phyloP scores from a whole-genome alignment of 768 basidiomycete species.

The Pleurotus sapidus region DNA sequence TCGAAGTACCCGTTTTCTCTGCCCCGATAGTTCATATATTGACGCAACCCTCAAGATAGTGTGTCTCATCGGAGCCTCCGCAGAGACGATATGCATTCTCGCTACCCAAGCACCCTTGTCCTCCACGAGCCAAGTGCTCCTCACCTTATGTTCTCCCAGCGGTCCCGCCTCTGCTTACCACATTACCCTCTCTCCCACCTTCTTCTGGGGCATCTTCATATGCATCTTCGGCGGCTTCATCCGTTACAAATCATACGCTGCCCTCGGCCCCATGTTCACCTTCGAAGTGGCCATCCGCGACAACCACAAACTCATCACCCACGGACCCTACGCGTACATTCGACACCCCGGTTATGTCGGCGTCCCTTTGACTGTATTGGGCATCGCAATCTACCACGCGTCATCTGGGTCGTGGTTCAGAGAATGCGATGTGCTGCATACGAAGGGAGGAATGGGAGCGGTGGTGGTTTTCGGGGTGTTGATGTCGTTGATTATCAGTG shows the following conservation, averaged over 20 bases:
- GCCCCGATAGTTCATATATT: background rate
- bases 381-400: constrained; percentile 32
- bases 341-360: constrained; percentile 53
- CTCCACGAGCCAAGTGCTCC: constrained; percentile 18
- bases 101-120: constrained; percentile 22
- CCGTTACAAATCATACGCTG: constrained; percentile 40
- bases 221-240: constrained; percentile 37
- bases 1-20: constrained; percentile 30
- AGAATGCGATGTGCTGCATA: constrained; percentile 37
- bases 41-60: constrained; percentile 23
- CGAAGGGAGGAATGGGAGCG: constrained; percentile 24
- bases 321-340: constrained; percentile 45
- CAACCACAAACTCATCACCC: constrained; percentile 43
- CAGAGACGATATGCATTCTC: constrained; percentile 35
- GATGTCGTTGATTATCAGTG: constrained; percentile 26
- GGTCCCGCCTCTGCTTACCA: constrained; percentile 15
- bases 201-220: constrained; percentile 36
- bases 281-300: constrained; percentile 48
- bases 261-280: constrained; percentile 46
- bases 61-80: constrained; percentile 33
- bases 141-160: constrained; percentile 20
- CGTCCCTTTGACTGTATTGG: constrained; percentile 30
- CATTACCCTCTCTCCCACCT: constrained; percentile 26
- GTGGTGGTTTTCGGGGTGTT: constrained; percentile 23
- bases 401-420: constrained; percentile 41